Percentiles rank a stretch among this genome's conserved stretches.
Evolutionary conservation across 2,329 filamentous ascomycete genomes (phyloP).

Genomic region (Thermomyces lanuginosus): DNA sequence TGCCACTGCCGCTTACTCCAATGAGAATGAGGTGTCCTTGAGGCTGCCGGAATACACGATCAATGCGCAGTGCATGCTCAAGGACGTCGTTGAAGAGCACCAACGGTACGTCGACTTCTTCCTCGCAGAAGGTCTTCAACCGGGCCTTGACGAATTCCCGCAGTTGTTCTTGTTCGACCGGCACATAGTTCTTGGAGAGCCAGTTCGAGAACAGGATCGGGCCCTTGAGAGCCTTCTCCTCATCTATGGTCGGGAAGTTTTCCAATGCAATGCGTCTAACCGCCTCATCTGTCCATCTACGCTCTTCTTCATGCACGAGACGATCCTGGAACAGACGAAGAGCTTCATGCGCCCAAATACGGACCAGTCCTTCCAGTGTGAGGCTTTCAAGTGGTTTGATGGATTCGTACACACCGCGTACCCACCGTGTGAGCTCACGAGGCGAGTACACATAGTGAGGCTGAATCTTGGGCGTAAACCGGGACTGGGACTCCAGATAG

Average conservation of each 20-base stretch:
- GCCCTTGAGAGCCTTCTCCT: conserved; percentile 70
- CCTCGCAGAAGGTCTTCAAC: conserved; percentile 95
- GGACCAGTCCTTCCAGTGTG: conserved; percentile 74
- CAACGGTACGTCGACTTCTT: conserved; percentile 95
- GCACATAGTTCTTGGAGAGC: conserved; percentile 96
- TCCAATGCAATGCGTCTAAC: conserved; percentile 76
- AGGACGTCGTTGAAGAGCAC: conserved; percentile 99
- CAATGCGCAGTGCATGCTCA: conserved; percentile 94
- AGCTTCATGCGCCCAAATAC: conserved; percentile 97
- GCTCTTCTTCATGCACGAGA: conserved; percentile 83
- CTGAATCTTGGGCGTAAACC: conserved; percentile 91
- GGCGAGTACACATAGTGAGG: conserved; percentile 99
- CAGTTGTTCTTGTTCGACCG: conserved; percentile 85
- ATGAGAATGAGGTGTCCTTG: conserved; percentile 97
- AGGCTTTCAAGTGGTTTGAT: conserved; percentile 82
- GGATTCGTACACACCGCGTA: conserved; percentile 91
- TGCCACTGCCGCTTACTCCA: conserved; percentile 94
- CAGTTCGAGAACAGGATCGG: conserved; percentile 98
- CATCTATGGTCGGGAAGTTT: conserved; percentile 89
- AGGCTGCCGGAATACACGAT: conserved; percentile 94
- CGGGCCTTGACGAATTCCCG: conserved; percentile 95
- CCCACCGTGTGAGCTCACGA: conserved; percentile 94
- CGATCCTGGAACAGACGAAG: conserved; percentile 93
- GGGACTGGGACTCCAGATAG: conserved; percentile 83
- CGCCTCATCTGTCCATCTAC: conserved; percentile 83